phyloP scores from a whole-genome alignment of 2,329 filamentous ascomycete genomes.

The Cytospora mali region DNA sequence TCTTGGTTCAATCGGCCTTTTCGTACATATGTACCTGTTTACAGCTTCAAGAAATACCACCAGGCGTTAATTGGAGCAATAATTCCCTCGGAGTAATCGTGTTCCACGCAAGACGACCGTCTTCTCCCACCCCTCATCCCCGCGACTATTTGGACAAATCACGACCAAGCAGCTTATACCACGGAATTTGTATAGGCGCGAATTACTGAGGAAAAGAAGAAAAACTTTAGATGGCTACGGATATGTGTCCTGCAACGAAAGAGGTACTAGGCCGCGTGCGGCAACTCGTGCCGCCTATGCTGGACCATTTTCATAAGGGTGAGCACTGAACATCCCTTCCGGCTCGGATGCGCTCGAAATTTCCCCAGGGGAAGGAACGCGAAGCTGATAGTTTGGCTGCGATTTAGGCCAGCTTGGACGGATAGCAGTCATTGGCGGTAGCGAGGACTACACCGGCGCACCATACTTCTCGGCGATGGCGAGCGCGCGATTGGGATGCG shows the following conservation, averaged over 20 bases:
- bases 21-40: background rate
- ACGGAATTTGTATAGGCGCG: background rate
- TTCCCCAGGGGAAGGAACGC: too few relatives aligned
- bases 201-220: too few relatives aligned
- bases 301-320: conserved; percentile 97
- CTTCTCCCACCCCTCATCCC: background rate
- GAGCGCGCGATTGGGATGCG: conserved; percentile 84
- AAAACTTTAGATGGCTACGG: conserved; percentile 31
- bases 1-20: background rate
- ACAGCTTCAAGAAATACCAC: background rate
- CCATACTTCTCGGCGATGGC: conserved; percentile 99
- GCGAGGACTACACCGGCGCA: conserved; percentile 93
- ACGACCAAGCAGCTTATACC: background rate
- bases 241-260: conserved; percentile 71
- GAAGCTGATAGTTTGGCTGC: conserved; percentile 20
- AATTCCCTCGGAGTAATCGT: background rate
- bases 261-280: conserved; percentile 78
- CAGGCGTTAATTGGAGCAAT: background rate
- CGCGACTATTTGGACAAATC: background rate
- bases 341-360: background rate
- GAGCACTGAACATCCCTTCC: conserved; percentile 28
- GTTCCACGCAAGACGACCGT: background rate
- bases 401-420: conserved; percentile 81
- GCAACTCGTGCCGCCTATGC: conserved; percentile 91
- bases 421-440: conserved; percentile 91